Evolutionary conservation across 2,329 filamentous ascomycete species (phyloP), one percentile per base, ranked within the genome.

Genomic region (Claviceps maximensis): DNA sequence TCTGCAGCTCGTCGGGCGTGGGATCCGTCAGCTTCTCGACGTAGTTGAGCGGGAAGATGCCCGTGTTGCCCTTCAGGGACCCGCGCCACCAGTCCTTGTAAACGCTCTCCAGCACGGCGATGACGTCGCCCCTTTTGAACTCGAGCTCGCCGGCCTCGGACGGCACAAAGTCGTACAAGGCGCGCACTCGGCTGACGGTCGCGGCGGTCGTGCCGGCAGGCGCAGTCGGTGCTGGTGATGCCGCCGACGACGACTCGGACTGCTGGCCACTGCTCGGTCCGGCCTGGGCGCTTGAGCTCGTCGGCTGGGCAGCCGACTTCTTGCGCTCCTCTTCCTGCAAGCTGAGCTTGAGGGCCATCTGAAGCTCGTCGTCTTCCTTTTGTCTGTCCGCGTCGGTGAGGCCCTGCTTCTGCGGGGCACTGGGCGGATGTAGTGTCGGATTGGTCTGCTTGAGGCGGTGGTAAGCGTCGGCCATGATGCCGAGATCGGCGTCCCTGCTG

Each of bases 31-130:
- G 75, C 70, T 98, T 98, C 72, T 98, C 93, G 17, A 98, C 93
- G 64, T 98, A 98, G 72, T 98, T 98, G 58, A 98, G 78, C 7
- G 93, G 93, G 69, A 98, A 98, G 58, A 98, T 98, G 61, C 93
- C 93, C 7, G 89, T 96, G 69, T 96, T 89, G 21, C 93, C 93
- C 65, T 90, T 83, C 55, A 98, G 74, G 44, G 90, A 95, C 1
- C 93, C 93, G 61, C 95, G 91, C 93, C 93, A 98, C 93, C 93
- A 98, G 69, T 98, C 93, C 70, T 97, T 98, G 73, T 94, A 98
- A 1, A 97, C 93, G 1, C 90, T 96, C 69, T 97, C 93, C 42
- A 98, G 76, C 17, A 98, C 93, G 1, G 93, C 91, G 67, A 98
- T 98, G 42, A 97, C 86, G 66, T 98, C 93, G 29, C 93, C 91